Conservation (phyloP, 2,329 filamentous ascomycete genomes). For the Ascosphaera apis region DNA sequence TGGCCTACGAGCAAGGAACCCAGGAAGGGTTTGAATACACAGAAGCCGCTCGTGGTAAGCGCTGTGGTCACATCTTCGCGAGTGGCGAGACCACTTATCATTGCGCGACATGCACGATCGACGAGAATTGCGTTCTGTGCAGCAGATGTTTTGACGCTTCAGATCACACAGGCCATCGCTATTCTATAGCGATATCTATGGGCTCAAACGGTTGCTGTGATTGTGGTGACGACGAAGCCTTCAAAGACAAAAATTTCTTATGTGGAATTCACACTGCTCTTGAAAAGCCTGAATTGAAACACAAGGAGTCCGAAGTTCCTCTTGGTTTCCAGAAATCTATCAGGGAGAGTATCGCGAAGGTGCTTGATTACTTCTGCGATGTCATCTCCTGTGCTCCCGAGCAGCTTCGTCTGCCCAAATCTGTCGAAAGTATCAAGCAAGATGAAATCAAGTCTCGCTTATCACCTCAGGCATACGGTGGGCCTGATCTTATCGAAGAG, state of each 20-base stretch:
- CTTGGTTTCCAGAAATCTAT: constrained; percentile 55
- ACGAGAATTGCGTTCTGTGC: constrained; percentile 90
- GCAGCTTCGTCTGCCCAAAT: constrained; percentile 70
- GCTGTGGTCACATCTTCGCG: constrained; percentile 95
- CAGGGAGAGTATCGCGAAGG: constrained; percentile 61
- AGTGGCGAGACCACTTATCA: constrained; percentile 79
- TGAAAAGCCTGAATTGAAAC: constrained; percentile 25
- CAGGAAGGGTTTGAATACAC: constrained; percentile 88
- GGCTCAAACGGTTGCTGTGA: constrained; percentile 95
- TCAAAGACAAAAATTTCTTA: constrained; percentile 57
- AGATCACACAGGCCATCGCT: constrained; percentile 81
- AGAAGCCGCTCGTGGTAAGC: constrained; percentile 69
- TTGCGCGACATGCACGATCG: constrained; percentile 80
- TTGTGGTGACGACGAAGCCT: constrained; percentile 88
- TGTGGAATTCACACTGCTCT: constrained; percentile 78
- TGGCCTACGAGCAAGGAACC: constrained; percentile 75
- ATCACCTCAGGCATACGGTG: constrained; percentile 47
- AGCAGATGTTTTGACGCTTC: constrained; percentile 87
- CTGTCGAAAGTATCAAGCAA: constrained; percentile 51
- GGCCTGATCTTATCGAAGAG: constrained; percentile 36
- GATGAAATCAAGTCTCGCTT: constrained; percentile 67
- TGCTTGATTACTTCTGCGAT: constrained; percentile 88
- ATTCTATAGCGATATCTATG: constrained; percentile 65
- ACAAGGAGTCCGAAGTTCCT: constrained; percentile 40
- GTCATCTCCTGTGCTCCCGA: constrained; percentile 96